Percentiles rank a stretch among this genome's conserved stretches.
These are phyloP conservation scores for Kappamyces sp. DNA, from an alignment of 192 early-diverging fungal species.

Conservation along the genomic window DNA sequence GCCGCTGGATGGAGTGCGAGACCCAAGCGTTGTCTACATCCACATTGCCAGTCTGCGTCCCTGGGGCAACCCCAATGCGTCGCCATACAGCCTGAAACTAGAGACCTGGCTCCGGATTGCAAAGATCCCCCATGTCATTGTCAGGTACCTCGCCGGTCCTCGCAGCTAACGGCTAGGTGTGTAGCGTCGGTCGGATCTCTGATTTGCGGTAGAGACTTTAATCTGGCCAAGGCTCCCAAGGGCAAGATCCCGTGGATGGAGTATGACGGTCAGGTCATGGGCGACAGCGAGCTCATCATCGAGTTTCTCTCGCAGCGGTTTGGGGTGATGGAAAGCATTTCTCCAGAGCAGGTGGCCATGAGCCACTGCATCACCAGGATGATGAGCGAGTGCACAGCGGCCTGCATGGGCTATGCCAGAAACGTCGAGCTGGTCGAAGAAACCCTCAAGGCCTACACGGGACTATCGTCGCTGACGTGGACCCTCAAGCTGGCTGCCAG, in stretches of 20 bases:
- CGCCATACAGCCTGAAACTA: slow-evolving; percentile 27
- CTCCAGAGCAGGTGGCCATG: slow-evolving; percentile 1
- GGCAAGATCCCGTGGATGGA: slow-evolving; percentile 34
- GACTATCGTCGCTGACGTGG: slow-evolving; percentile 6
- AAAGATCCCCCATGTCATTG: background rate
- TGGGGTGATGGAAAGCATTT: slow-evolving; percentile 1
- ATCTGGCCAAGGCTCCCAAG: slow-evolving; percentile 27
- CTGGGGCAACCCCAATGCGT: slow-evolving; percentile 33
- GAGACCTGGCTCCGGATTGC: slow-evolving; percentile 19
- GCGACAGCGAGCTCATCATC: slow-evolving; percentile 31
- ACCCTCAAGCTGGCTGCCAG: slow-evolving; percentile 7
- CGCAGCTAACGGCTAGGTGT: background rate
- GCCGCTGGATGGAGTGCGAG: background rate
- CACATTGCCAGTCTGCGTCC: slow-evolving; percentile 25
- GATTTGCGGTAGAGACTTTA: slow-evolving; percentile 25
- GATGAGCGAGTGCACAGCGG: slow-evolving; percentile 26
- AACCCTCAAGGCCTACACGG: slow-evolving; percentile 25
- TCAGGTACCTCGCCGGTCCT: background rate
- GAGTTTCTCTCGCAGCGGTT: slow-evolving; percentile 24
- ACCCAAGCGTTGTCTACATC: background rate
- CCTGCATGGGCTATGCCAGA: slow-evolving; percentile 28
- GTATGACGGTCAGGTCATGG: slow-evolving; percentile 25
- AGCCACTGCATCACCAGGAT: slow-evolving; percentile 17
- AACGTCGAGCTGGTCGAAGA: slow-evolving; percentile 27
- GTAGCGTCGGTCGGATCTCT: slow-evolving; percentile 22